Conservation (phyloP, 1,139 yeast species). For the Nakaseomyces bracarensis region DNA sequence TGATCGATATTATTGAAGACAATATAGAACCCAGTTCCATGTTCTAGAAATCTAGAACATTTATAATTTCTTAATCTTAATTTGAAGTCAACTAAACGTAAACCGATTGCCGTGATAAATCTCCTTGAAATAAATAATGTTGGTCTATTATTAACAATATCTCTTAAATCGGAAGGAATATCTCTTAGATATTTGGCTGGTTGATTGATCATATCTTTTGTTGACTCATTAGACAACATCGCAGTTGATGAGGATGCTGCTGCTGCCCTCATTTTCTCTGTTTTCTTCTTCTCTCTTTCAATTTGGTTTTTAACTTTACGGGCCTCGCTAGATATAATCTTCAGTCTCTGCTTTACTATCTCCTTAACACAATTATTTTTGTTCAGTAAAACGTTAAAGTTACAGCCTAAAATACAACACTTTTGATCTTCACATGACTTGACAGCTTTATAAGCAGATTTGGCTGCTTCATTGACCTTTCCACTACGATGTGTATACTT, state of each 20-base stretch:
- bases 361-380: constrained; percentile 17
- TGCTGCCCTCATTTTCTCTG: constrained; percentile 4
- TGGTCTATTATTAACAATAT: constrained; percentile 46
- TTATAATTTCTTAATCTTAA: constrained; percentile 37
- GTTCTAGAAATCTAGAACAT: constrained; percentile 59
- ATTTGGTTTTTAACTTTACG: neutral
- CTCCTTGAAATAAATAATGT: constrained; percentile 40
- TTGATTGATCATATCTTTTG: constrained; percentile 1
- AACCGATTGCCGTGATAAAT: constrained; percentile 22
- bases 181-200: constrained; percentile 12
- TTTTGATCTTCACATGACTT: constrained; percentile 30
- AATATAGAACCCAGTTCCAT: constrained; percentile 58
- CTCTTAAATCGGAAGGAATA: constrained; percentile 43
- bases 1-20: constrained; percentile 58
- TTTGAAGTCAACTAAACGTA: constrained; percentile 27
- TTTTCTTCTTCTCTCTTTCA: neutral
- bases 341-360: constrained; percentile 16
- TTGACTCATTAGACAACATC: neutral
- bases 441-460: constrained; percentile 36
- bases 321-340: constrained; percentile 8
- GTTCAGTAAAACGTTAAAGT: constrained; percentile 24
- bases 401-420: constrained; percentile 34
- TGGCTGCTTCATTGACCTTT: constrained; percentile 37
- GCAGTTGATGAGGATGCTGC: neutral
- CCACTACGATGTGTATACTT: constrained; percentile 50